A percentile compares a stretch with the other conserved stretches of the same genome.
phyloP scores from a whole-genome alignment of 176 grass and related monocot species.

The Hordeum marinum region DNA sequence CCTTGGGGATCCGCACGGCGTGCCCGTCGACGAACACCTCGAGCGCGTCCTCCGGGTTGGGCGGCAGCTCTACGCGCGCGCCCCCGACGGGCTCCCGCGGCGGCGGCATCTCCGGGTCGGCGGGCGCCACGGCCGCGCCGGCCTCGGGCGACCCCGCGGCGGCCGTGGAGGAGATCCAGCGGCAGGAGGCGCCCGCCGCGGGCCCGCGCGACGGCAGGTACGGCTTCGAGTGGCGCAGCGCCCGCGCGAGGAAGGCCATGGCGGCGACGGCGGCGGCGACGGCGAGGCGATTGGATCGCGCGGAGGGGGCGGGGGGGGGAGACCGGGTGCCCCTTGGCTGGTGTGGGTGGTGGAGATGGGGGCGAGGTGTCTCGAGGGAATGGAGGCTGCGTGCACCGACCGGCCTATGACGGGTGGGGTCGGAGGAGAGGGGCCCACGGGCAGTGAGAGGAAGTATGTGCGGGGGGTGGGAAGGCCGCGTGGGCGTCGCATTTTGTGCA shows the following conservation, averaged over 20 bases:
- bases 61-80: slow-evolving; percentile 53
- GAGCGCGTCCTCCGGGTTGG: slow-evolving; percentile 77
- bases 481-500: not conserved
- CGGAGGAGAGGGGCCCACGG: rapidly evolving
- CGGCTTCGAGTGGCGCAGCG: slow-evolving; percentile 60
- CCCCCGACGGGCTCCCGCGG: slow-evolving; percentile 60
- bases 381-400: not conserved
- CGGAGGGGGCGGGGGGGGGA: not conserved
- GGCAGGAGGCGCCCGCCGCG: slow-evolving; percentile 19
- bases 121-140: slow-evolving; percentile 31
- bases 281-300: slow-evolving; percentile 40
- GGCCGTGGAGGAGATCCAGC: slow-evolving; percentile 78
- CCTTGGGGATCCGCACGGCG: slow-evolving; percentile 94
- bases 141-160: slow-evolving; percentile 53
- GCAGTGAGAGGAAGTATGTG: not conserved
- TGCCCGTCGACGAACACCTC: slow-evolving; percentile 96
- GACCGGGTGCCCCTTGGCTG: slow-evolving; percentile 18
- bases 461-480: not conserved
- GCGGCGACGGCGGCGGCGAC: not conserved
- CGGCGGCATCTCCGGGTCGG: slow-evolving; percentile 42
- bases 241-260: slow-evolving; percentile 83
- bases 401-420: not conserved
- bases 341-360: not conserved
- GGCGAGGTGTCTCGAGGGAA: not conserved
- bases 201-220: slow-evolving; percentile 29